phyloP scores from a whole-genome alignment of 805 yeast species.

The Myxozyma vanderwaltii region DNA sequence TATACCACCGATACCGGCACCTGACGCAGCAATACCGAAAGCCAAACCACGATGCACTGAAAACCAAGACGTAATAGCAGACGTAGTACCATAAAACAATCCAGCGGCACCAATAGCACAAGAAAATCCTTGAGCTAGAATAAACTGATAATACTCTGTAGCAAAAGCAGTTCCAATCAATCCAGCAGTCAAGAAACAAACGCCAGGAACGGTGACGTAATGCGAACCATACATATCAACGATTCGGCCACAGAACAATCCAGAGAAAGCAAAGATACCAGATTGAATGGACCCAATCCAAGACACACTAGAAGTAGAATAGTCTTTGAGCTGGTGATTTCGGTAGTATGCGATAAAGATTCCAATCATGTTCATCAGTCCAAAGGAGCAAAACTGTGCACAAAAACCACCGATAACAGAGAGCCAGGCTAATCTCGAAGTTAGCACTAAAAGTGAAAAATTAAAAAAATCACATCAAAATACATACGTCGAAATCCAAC shows the following conservation, averaged over 20 bases:
- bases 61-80: slow-evolving; percentile 52
- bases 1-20: slow-evolving; percentile 56
- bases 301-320: slow-evolving; percentile 24
- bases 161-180: slow-evolving; percentile 44
- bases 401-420: slow-evolving; percentile 58
- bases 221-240: slow-evolving; percentile 35
- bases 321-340: slow-evolving; percentile 19
- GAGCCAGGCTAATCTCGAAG: slow-evolving; percentile 47
- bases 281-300: slow-evolving; percentile 33
- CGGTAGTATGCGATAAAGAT: slow-evolving; percentile 29
- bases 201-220: slow-evolving; percentile 35
- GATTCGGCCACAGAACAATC: slow-evolving; percentile 29
- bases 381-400: slow-evolving; percentile 62
- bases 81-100: slow-evolving; percentile 50
- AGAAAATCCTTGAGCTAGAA: slow-evolving; percentile 55
- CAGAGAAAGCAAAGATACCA: slow-evolving; percentile 20
- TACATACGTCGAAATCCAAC: slow-evolving; percentile 20
- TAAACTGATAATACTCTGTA: slow-evolving; percentile 53
- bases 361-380: slow-evolving; percentile 44
- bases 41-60: slow-evolving; percentile 49
- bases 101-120: slow-evolving; percentile 51
- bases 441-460: background rate
- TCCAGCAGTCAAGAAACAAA: slow-evolving; percentile 35
- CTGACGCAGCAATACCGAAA: slow-evolving; percentile 52
- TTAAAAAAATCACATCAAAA: background rate